Evolutionary conservation across 805 yeast genomes (phyloP), one percentile per base, ranked within the genome.

Genomic region (Suhomyces emberorum): DNA sequence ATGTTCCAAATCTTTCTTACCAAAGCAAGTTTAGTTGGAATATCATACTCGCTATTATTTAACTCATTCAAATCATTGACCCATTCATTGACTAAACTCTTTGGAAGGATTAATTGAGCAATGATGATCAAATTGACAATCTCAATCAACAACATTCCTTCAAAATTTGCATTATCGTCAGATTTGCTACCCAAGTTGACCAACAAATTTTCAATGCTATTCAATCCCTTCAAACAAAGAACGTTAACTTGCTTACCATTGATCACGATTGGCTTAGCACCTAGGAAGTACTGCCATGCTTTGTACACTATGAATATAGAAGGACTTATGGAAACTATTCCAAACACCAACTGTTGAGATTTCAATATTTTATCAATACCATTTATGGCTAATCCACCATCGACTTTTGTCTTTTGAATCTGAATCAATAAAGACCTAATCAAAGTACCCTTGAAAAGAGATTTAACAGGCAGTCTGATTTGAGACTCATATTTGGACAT

Each of bases 341-440:
- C 96, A 64, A 91, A 87, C n/a, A 93, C 93, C 37, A 91, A 73
- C 56, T 93, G 95, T 63, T 91, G 98, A 34, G 93, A 82, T 57
- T 88, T 83, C 30, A 93, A 71, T 46, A 91, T 66, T 54, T 85
- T 82, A 60, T 93, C 98, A 43, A 93, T 89, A 7, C 98, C 98
- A 48, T 75, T 77, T 42, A 91, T 75, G 0, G 96, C 98, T 4
- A 88, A 66, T 24, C 85, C 88, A 7, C 95, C 96, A 57, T 91
- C 98, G 5, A 93, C 97, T 60, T 91, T 91, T 9, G 95, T 83
- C 61, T 93, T 91, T 58, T 91, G 98, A n/a, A 93, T 69, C 59
- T 93, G 98, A 43, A 91, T 89, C 51, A 93, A 63, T 30, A 93
- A 58, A 11, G 89, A 79, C 37, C 95, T 72, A 7, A 88, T 59